These are phyloP conservation scores for Candolleomyces eurysporus DNA, from an alignment of 768 basidiomycete genomes.

Conservation along the genomic window DNA sequence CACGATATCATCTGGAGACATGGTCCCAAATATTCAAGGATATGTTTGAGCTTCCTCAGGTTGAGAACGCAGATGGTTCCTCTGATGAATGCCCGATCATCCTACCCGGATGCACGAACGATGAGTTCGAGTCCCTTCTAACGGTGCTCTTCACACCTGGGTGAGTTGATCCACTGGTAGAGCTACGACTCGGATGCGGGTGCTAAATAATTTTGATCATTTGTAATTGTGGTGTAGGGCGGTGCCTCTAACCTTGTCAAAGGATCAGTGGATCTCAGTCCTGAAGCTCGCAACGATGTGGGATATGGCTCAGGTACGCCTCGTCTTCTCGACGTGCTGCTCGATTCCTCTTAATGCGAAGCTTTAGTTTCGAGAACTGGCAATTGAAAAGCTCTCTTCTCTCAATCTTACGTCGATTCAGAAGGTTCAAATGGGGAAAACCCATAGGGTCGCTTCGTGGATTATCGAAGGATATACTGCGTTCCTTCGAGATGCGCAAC, in stretches of 20 bases:
- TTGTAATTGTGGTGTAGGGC: too few species aligned
- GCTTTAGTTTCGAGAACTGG: neutral
- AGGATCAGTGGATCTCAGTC: neutral
- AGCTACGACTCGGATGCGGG: neutral
- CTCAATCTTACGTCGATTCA: neutral
- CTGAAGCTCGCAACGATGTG: neutral
- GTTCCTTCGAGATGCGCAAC: neutral
- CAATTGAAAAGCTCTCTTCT: neutral
- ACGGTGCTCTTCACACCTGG: neutral
- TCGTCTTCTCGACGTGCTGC: neutral
- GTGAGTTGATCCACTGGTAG: neutral
- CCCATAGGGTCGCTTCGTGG: neutral
- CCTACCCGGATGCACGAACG: neutral
- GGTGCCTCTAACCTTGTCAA: neutral
- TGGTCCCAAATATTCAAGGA: neutral
- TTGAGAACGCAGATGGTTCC: neutral
- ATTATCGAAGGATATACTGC: neutral
- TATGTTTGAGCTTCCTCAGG: conserved; percentile 5
- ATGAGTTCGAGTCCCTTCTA: conserved; percentile 1
- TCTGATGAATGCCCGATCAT: neutral
- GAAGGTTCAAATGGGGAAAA: neutral
- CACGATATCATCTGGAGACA: neutral
- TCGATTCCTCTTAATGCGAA: neutral
- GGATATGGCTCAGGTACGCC: neutral
- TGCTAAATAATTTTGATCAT: neutral